Evolutionary conservation across 2,329 filamentous ascomycete species (phyloP).

Genomic region (Pseudogymnoascus sp.): DNA sequence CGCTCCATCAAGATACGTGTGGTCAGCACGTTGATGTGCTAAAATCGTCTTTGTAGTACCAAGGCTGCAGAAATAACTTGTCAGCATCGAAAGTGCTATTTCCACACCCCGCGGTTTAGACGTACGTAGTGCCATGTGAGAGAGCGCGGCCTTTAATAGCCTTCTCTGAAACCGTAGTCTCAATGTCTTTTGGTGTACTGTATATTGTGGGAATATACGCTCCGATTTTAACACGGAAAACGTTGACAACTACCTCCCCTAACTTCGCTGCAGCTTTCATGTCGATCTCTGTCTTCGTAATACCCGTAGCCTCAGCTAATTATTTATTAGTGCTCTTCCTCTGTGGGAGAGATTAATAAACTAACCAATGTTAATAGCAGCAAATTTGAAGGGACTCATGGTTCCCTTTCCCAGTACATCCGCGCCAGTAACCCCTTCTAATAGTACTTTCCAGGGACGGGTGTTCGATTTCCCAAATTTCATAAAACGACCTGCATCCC

Average conservation of each 20-base stretch:
- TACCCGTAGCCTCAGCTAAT: not conserved
- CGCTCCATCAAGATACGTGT: conserved; percentile 18
- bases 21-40: not conserved
- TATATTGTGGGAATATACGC: not conserved
- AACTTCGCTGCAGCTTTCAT: conserved; percentile 10
- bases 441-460: not conserved
- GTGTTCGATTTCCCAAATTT: not conserved
- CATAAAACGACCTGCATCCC: not conserved
- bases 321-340: not conserved
- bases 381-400: conserved; percentile 21
- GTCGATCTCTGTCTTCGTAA: not conserved
- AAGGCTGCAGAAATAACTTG: not conserved
- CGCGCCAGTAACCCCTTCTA: conserved; percentile 8
- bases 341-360: not conserved
- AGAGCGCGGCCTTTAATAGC: not conserved
- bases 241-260: not conserved
- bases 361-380: conserved; percentile 11
- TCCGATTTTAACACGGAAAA: not conserved
- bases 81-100: not conserved
- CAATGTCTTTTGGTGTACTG: not conserved
- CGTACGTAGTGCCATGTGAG: not conserved
- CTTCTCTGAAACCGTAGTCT: not conserved
- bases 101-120: not conserved
- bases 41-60: not conserved
- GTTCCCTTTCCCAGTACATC: not conserved